A percentile compares a stretch with the other conserved stretches of the same genome.
These are phyloP conservation scores for Geranium brycei DNA, from an alignment of 345 rosid species.

Conservation along the genomic window DNA sequence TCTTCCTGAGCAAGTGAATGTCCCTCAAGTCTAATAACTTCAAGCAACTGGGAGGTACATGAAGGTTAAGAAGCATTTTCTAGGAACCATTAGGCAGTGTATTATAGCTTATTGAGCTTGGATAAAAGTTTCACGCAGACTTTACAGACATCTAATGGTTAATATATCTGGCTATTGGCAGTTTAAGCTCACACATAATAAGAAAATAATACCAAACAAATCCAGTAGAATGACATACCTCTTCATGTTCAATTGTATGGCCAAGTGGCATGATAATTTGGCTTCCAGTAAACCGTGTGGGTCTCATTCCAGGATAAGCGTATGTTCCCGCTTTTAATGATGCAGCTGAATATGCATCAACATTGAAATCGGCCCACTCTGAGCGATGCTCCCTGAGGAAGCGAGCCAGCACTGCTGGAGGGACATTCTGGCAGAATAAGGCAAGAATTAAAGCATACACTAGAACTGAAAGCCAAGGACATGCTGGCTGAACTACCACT, in stretches of 20 bases:
- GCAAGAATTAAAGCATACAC: background rate
- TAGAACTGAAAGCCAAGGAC: background rate
- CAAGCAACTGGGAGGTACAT: conserved; percentile 49
- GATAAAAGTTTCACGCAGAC: too few relatives aligned
- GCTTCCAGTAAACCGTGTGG: conserved; percentile 89
- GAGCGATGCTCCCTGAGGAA: conserved; percentile 96
- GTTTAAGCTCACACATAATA: background rate
- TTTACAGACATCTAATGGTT: too few relatives aligned
- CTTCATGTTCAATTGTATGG: conserved; percentile 93
- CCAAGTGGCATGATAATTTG: conserved; percentile 96
- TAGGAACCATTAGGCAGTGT: background rate
- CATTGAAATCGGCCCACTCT: conserved; percentile 97
- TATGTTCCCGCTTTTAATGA: conserved; percentile 66
- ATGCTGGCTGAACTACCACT: background rate
- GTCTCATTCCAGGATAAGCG: conserved; percentile 86
- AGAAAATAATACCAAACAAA: background rate
- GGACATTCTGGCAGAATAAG: conserved; percentile 57
- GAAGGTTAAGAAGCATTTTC: background rate
- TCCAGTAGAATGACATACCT: conserved; percentile 28
- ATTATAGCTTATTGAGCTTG: too few relatives aligned
- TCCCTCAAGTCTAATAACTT: conserved; percentile 89
- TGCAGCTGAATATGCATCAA: conserved; percentile 92
- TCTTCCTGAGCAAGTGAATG: conserved; percentile 90
- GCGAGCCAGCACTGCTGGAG: conserved; percentile 86
- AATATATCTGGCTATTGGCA: background rate